Base-by-base conservation (phyloP, 2,329 filamentous ascomycete genomes). In the Phyllosticta capitalensis region DNA sequence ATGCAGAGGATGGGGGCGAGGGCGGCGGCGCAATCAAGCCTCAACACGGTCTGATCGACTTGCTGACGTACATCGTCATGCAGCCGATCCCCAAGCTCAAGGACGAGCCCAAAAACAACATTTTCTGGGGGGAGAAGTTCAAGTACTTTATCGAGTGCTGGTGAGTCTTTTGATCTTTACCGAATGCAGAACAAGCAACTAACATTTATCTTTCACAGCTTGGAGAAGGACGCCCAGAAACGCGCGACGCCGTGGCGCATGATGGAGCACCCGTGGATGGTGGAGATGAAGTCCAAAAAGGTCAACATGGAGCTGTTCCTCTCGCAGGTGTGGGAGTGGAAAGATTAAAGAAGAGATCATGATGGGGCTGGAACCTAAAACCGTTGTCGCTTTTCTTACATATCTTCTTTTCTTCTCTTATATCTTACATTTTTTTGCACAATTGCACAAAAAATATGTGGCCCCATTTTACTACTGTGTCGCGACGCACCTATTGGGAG, bases 141-240 rank as follows among this genome's bases (percentile, higher is more conserved):
- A 99, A 99, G 74, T 96, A 96, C 73, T 99, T 99, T 68, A 96
- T 99, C 67, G 92, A 96, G 76, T 96, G 92, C 83, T 97, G 94
- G 92, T 97, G 83, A 71, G 90, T 86, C 59, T 19, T 52, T 26
- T 52, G n/a, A 19, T 38, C 10, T 54, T 19, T 26, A 3, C 30
- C 22, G 24, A 19, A 24, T 19, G 7, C 17, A n/a, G 20, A 17
- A 50, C 1, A 5, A n/a, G 14, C 7, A 14, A 26, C n/a, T 54
- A 10, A 52, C 26, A 2, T 9, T 48, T 1, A 33, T 4, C n/a
- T 14, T 28, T n/a, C 21, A 55, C 60, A 97, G 94, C 77, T 82
- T 99, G 61, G 94, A 99, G 74, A 99, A 99, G 76, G 90, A 96
- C 67, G 86, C 90, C 20, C 82, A 81, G 61, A 85, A 92, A 68